These are phyloP conservation scores for Prinsepia uniflora DNA, from an alignment of 306 rosid genomes.

Conservation along the genomic window DNA sequence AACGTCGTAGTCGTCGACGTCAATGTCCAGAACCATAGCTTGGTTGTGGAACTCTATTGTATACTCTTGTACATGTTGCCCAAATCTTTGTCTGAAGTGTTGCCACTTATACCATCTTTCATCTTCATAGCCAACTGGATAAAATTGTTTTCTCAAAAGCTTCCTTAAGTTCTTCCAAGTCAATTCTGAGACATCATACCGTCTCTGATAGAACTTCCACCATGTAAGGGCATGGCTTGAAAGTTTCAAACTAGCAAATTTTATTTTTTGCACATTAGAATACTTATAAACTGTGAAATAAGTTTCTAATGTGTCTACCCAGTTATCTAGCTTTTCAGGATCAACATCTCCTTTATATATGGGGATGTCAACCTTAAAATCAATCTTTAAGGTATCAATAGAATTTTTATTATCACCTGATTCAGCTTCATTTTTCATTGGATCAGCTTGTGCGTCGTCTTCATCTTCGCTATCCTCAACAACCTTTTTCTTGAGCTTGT, in stretches of 20 bases:
- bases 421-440: no score
- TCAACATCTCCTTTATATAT: neutral
- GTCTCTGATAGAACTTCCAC: neutral
- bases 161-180: neutral
- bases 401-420: no score
- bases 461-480: no score
- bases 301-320: constrained; percentile 7
- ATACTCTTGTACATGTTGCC: no score
- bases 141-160: neutral
- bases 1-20: no score
- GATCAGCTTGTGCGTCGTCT: no score
- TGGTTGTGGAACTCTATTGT: no score
- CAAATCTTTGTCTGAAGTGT: neutral
- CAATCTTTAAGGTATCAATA: neutral
- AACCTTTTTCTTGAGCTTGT: no score
- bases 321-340: neutral
- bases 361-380: neutral
- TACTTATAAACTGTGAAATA: neutral
- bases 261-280: neutral
- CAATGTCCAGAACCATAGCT: no score
- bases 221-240: no score
- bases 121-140: neutral
- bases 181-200: neutral
- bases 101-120: neutral
- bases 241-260: no score